Evolutionary conservation across 176 grass and related monocot species (phyloP), one percentile per base, ranked within the genome.

Genomic region (Phyllostachys edulis): DNA sequence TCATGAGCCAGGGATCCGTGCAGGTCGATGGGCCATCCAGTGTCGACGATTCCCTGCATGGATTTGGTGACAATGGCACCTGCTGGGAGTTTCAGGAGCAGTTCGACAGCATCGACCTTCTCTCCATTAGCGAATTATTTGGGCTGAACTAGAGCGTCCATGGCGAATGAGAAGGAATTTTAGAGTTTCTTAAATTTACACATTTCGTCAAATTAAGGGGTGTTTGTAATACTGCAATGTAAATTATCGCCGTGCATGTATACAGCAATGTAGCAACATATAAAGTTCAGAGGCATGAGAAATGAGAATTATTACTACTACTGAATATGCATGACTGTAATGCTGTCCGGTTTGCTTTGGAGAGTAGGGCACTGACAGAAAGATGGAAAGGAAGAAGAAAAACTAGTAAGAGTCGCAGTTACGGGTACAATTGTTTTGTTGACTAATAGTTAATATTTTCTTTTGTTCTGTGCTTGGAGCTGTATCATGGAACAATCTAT

Each of bases 21-120:
- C 88, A 91, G 67, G 79, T 71, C 26, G 90, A 94, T 36, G 87
- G 77, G 46, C 78, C 80, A 56, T 40, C 64, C 16, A 63, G 73
- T 0, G 71, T 34, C 16, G 78, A 79, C 5, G 75, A 68, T 55
- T 74, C 81, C 11, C 41, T 91, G 67, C 84, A 89, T 38, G 92
- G 87, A 0, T 93, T 93, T 45, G 89, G 47, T 0, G 92, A 85
- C 73, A 27, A 11, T 41, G 82, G 87, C 23, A 64, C 86, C 47
- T 95, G 85, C 75, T 90, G 89, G 69, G 93, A 88, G 51, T 84
- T 93, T 0, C 73, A 79, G 44, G 85, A 83, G 78, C 90, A 91
- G 63, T 83, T 87, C 63, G 95, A 97, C 57, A 76, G 46, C 86
- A 84, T 79, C 24, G 78, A 95, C 76, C 86, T 94, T 12, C 90